These are phyloP conservation scores for Epichloe uncinata DNA, from an alignment of 2,329 filamentous ascomycete genomes.

Conservation along the genomic window DNA sequence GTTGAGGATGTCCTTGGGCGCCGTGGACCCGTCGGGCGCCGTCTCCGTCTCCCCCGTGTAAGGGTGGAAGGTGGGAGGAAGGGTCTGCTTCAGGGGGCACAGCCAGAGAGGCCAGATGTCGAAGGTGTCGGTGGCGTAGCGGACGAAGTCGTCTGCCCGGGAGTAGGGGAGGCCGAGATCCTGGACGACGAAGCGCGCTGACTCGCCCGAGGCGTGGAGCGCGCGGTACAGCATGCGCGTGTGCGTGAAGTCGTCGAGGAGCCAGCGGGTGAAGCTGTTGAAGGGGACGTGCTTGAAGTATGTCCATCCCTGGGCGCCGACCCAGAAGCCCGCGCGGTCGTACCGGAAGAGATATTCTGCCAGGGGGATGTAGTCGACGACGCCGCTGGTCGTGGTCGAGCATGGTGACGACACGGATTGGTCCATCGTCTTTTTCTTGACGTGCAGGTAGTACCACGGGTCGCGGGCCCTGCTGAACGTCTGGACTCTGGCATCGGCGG, in stretches of 20 bases:
- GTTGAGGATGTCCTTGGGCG: constrained; percentile 37
- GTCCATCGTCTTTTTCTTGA: constrained; percentile 28
- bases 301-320: constrained; percentile 49
- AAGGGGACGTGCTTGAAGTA: constrained; percentile 56
- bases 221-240: constrained; percentile 64
- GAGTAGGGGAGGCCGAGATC: constrained; percentile 48
- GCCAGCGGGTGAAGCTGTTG: constrained; percentile 50
- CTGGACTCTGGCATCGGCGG: constrained; percentile 28
- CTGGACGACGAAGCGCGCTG: constrained; percentile 53
- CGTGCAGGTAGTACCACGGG: constrained; percentile 69
- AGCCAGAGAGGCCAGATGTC: constrained; percentile 49
- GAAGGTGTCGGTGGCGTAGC: constrained; percentile 37
- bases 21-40: constrained; percentile 7
- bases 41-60: constrained; percentile 26
- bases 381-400: constrained; percentile 5
- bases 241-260: constrained; percentile 59
- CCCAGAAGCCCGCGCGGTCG: constrained; percentile 65
- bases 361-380: constrained; percentile 47
- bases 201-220: constrained; percentile 53
- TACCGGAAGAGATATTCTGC: constrained; percentile 67
- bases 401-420: constrained; percentile 5
- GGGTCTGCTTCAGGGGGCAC: constrained; percentile 37
- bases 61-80: constrained; percentile 42
- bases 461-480: constrained; percentile 47
- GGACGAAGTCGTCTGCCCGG: constrained; percentile 37